These are phyloP conservation scores for Rhizopogon roseolus DNA, from an alignment of 768 basidiomycete genomes.

Conservation along the genomic window DNA sequence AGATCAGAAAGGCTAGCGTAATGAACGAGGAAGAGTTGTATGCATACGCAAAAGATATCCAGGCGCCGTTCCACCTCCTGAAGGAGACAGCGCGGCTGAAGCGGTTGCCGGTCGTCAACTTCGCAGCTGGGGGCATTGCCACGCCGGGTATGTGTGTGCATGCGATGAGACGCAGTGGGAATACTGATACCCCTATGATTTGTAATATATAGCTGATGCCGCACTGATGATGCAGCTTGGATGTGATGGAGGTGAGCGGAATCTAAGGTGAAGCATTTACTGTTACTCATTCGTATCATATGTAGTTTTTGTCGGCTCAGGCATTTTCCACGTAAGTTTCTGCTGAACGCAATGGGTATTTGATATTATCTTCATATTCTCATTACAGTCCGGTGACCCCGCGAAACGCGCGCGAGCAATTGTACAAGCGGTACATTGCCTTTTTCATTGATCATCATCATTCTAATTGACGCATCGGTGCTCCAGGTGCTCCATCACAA, in stretches of 20 bases:
- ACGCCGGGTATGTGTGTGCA: slow-evolving; percentile 62
- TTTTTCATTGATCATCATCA: not conserved
- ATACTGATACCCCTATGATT: not conserved
- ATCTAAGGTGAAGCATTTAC: not conserved
- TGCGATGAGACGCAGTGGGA: not conserved
- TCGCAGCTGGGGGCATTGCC: slow-evolving; percentile 92
- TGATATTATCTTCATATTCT: not conserved
- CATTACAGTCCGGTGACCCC: slow-evolving; percentile 78
- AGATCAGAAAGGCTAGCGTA: slow-evolving; percentile 79
- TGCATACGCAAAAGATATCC: slow-evolving; percentile 85
- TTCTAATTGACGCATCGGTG: slow-evolving; percentile 6
- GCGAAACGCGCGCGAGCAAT: slow-evolving; percentile 92
- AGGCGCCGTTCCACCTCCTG: slow-evolving; percentile 91
- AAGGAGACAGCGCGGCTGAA: slow-evolving; percentile 95
- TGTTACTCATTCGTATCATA: slow-evolving; percentile 3
- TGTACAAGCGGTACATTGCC: slow-evolving; percentile 79
- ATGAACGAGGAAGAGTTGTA: slow-evolving; percentile 97
- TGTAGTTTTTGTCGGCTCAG: slow-evolving; percentile 94
- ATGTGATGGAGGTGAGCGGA: slow-evolving; percentile 81
- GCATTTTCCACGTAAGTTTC: slow-evolving; percentile 84
- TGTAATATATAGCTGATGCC: slow-evolving; percentile 64
- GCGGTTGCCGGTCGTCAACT: slow-evolving; percentile 92
- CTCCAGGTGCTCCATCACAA: slow-evolving; percentile 86
- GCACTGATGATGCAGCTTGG: slow-evolving; percentile 99
- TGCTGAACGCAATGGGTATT: not conserved